Base-by-base conservation (phyloP, 2,329 filamentous ascomycete species). In the Monilinia fructicola region DNA sequence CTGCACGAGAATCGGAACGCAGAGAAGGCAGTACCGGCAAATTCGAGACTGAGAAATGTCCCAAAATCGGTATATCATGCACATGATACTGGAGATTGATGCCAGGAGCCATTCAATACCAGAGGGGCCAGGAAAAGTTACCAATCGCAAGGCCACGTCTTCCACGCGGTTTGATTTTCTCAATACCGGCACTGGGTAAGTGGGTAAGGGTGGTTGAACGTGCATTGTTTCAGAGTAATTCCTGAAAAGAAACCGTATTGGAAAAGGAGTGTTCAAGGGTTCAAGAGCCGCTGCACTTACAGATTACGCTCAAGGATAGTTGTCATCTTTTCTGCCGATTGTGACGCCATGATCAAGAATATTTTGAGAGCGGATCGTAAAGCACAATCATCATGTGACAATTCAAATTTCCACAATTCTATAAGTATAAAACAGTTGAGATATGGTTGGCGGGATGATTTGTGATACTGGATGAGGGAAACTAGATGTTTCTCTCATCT, bases 21-120 rank as follows among this genome's bases (percentile, higher is more conserved):
- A 65, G 12, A 10, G n/a, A 50, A 52, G 38, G 21, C 1, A 23
- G n/a, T 26, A 65, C 68, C 67, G n/a, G 48, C 44, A 56, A 67
- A 64, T n/a, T 68, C 60, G 9, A 70, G 38, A 58, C 48, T 65
- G 4, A 70, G 54, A 16, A 68, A 70, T 3, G n/a, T n/a, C n/a
- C n/a, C n/a, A n/a, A n/a, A n/a, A n/a, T n/a, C n/a, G n/a, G n/a
- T n/a, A n/a, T n/a, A n/a, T n/a, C n/a, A n/a, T n/a, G 53, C 54
- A 52, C 66, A 67, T 14, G 67, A 55, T 2, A 69, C 64, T 66
- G 4, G 11, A 23, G 2, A 18, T 6, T 50, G 23, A 12, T 3
- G 9, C 60, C 26, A 46, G 28, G 23, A 1, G 14, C 44, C 6
- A 14, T 31, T n/a, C 26, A 2, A 2, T 10, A 23, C 23, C n/a